Evolutionary conservation across 208 protist genomes (phyloP).

Genomic region (Crithidia fasciculata): DNA sequence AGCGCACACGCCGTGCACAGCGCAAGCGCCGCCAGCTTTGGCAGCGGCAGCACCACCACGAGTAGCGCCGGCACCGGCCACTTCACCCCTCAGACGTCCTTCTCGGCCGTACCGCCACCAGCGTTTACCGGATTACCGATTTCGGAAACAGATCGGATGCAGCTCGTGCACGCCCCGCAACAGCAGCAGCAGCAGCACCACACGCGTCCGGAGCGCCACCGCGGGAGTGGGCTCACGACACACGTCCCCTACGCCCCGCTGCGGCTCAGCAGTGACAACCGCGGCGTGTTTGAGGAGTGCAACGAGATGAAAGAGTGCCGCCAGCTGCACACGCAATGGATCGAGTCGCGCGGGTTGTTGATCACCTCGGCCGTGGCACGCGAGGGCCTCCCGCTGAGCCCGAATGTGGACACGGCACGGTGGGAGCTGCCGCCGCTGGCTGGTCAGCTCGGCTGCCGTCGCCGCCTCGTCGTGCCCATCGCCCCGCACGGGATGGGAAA

Average conservation of each 20-base stretch:
- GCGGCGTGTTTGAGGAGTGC: slow-evolving; percentile 2
- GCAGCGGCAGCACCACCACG: neutral
- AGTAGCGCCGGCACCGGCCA: neutral
- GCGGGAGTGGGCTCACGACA: neutral
- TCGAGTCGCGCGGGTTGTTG: neutral
- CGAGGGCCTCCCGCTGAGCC: neutral
- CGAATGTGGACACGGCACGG: neutral
- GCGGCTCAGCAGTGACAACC: neutral
- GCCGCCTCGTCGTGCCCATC: slow-evolving; percentile 11
- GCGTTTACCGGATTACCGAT: neutral
- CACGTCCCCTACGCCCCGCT: slow-evolving; percentile 15
- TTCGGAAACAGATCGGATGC: neutral
- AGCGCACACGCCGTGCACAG: neutral
- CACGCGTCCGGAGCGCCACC: neutral
- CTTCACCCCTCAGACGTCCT: neutral
- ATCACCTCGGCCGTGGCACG: neutral
- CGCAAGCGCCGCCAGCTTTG: neutral
- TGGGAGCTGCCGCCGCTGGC: slow-evolving; percentile 7
- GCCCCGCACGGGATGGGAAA: slow-evolving; percentile 2
- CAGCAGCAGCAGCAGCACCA: neutral
- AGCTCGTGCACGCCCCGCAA: slow-evolving; percentile 3
- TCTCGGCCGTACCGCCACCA: neutral
- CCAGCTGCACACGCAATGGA: slow-evolving; percentile 9
- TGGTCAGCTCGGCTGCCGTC: slow-evolving; percentile 1
- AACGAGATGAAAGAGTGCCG: slow-evolving; percentile 14